Conservation (phyloP, 2,329 filamentous ascomycete species). For the Myriosclerotinia curreyana region DNA sequence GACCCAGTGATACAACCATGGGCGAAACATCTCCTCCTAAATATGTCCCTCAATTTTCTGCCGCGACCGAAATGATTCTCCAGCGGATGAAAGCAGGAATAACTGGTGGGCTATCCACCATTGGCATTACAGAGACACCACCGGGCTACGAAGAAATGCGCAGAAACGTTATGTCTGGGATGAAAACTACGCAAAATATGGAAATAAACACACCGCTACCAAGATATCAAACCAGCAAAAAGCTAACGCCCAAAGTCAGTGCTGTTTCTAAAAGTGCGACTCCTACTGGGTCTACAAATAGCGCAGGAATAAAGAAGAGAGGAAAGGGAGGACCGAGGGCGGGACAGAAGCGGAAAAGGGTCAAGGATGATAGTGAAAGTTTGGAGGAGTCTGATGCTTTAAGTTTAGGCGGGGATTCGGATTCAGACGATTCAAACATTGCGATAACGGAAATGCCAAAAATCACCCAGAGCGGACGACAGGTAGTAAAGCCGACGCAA, state of each 20-base stretch:
- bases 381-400: constrained; percentile 37
- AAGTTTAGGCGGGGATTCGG: constrained; percentile 40
- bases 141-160: constrained; percentile 41
- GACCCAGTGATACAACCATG: constrained; percentile 12
- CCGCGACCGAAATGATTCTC: constrained; percentile 41
- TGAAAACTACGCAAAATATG: constrained; percentile 41
- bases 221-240: constrained; percentile 24
- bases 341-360: constrained; percentile 37
- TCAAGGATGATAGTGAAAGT: constrained; percentile 34
- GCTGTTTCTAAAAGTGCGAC: constrained; percentile 24
- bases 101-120: constrained; percentile 30
- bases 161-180: constrained; percentile 38
- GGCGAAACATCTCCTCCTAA: constrained; percentile 35
- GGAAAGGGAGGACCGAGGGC: constrained; percentile 30
- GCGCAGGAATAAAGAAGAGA: constrained; percentile 26
- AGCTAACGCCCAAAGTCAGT: constrained; percentile 24
- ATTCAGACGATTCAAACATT: constrained; percentile 41
- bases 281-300: constrained; percentile 31
- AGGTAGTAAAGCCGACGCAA: constrained; percentile 63
- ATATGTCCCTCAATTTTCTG: constrained; percentile 40
- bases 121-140: constrained; percentile 35
- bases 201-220: constrained; percentile 34
- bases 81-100: constrained; percentile 39
- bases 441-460: constrained; percentile 56
- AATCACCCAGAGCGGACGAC: constrained; percentile 72